Base-by-base conservation (phyloP, 352 stramenopile species). In the Globisporangium acanthophoron region DNA sequence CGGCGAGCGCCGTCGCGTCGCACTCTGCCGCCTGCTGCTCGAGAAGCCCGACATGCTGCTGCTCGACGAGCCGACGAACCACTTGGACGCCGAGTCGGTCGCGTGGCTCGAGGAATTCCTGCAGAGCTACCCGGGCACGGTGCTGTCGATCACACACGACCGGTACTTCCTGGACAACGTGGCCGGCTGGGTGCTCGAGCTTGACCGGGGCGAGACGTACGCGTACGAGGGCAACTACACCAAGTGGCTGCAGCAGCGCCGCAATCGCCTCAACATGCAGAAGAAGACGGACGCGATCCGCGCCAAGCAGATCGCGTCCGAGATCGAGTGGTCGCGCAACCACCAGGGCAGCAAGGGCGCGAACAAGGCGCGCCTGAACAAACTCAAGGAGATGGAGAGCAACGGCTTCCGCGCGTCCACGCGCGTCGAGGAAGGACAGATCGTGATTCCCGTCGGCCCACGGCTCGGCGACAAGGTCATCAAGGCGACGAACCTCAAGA, bases 111-210 rank as follows among this genome's bases (percentile, higher is more conserved):
- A 99, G 70, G 70, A 92, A n/a, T 99, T 98, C 67, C 78, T 99
- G 58, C 87, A 92, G 57, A 80, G 90, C 52, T 99, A 98, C 73
- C 87, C 88, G 48, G 94, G 96, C 58, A 99, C 97, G 0, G 95
- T 99, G 56, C 85, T 99, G 21, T 97, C 92, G 33, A 98, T 99
- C 65, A 99, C 97, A 27, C 97, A 99, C 80, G 97, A 99, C 70
- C 83, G 96, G 21, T 99, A 99, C 73, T 99, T 99, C 67, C 63
- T 99, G 29, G 96, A 99, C 65, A 98, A 98, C 65, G 96, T 99
- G 5, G 93, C 94, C 8, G 80, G 94, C 27, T 99, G 96, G 94
- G 98, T 99, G 60, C 71, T 99, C 3, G 96, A 99, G 67, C 77
- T 99, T 2, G 96, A 99, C 70, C 83, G 94, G 52, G 96, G 97